A percentile compares a stretch with the other conserved stretches of the same genome.
These are phyloP conservation scores for Chaetothyriales sp. DNA, from an alignment of 2,329 filamentous ascomycete species.

Conservation along the genomic window DNA sequence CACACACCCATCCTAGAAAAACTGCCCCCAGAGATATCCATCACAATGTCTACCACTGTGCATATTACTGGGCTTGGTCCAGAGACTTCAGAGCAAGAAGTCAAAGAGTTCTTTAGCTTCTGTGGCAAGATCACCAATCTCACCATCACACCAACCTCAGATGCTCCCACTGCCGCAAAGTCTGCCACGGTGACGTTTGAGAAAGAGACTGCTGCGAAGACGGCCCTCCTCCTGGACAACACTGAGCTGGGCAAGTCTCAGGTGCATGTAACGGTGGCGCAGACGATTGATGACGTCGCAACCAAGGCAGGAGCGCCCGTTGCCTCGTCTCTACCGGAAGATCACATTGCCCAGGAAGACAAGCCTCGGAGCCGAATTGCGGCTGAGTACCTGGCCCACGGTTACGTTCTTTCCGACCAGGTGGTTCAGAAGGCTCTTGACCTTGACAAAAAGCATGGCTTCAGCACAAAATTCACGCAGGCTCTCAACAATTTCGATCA, in stretches of 20 bases:
- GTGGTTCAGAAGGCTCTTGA: constrained; percentile 72
- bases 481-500: constrained; percentile 63
- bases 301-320: constrained; percentile 43
- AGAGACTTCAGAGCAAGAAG: constrained; percentile 73
- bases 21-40: background rate
- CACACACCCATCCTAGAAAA: background rate
- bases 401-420: constrained; percentile 65
- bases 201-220: constrained; percentile 92
- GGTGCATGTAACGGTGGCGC: constrained; percentile 63
- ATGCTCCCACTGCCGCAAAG: constrained; percentile 48
- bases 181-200: constrained; percentile 89
- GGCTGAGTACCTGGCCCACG: constrained; percentile 91
- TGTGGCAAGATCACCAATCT: constrained; percentile 80
- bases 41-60: constrained; percentile 48
- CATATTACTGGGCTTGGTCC: constrained; percentile 78
- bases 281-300: constrained; percentile 48
- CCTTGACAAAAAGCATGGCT: constrained; percentile 77
- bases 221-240: constrained; percentile 89
- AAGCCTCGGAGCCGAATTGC: constrained; percentile 89
- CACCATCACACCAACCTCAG: constrained; percentile 50
- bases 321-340: constrained; percentile 35
- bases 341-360: constrained; percentile 76
- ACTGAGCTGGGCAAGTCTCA: constrained; percentile 68
- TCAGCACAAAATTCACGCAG: constrained; percentile 62
- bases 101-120: constrained; percentile 86